These are phyloP conservation scores for Actinomortierella wolfii DNA, from an alignment of 371 early-diverging fungal genomes.

Conservation along the genomic window DNA sequence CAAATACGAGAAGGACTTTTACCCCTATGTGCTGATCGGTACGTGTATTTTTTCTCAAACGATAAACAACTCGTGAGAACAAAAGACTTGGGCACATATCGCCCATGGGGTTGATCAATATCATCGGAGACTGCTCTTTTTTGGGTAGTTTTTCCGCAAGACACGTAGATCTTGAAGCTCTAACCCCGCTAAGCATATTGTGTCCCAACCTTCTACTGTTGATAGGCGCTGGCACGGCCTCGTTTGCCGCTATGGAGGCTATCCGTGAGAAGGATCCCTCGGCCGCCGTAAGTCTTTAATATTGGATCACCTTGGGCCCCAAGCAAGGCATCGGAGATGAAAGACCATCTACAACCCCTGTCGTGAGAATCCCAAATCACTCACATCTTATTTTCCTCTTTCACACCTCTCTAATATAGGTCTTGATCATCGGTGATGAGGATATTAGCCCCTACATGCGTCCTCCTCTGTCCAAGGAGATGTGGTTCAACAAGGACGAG, in stretches of 20 bases:
- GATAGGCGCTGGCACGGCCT: conserved; percentile 72
- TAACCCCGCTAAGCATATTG: neutral
- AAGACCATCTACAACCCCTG: neutral
- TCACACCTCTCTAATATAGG: conserved; percentile 23
- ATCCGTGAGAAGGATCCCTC: conserved; percentile 70
- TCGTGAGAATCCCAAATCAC: too few species aligned
- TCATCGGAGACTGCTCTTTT: neutral
- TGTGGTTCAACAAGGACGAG: conserved; percentile 71
- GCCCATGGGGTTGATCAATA: neutral
- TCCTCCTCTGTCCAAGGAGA: conserved; percentile 76
- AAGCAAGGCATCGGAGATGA: too few species aligned
- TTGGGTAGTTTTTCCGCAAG: too few species aligned
- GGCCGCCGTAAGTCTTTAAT: conserved; percentile 57
- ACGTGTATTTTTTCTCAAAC: neutral
- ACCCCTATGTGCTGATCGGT: conserved; percentile 45
- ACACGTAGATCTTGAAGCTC: too few species aligned
- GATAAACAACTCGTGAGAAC: neutral
- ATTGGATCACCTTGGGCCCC: neutral
- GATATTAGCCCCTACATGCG: conserved; percentile 71
- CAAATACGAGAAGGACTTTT: conserved; percentile 37
- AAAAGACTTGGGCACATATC: neutral
- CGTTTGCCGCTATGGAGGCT: conserved; percentile 70
- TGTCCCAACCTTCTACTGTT: conserved; percentile 54
- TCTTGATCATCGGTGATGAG: conserved; percentile 72
- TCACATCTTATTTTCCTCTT: neutral